phyloP scores from a whole-genome alignment of 2,329 filamentous ascomycete species.

The Bisporella sp. region DNA sequence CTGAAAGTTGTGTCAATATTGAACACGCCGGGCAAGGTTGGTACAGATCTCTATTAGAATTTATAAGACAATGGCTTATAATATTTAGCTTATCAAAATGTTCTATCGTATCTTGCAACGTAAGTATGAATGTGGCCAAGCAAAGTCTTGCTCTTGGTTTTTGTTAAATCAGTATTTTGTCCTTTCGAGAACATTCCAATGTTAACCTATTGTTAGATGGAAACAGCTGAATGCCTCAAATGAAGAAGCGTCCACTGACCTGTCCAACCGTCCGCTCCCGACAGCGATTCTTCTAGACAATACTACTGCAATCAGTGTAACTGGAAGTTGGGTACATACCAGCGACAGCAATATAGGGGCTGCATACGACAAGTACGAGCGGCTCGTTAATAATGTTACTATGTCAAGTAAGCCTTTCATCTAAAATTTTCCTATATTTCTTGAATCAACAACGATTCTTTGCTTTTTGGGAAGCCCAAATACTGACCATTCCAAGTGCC shows the following conservation, averaged over 20 bases:
- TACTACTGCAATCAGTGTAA: constrained; percentile 51
- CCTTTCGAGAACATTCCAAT: background rate
- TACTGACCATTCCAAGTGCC: constrained; percentile 32
- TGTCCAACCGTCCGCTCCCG: constrained; percentile 47
- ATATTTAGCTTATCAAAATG: constrained; percentile 54
- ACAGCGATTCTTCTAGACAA: constrained; percentile 64
- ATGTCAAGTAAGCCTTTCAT: constrained; percentile 48
- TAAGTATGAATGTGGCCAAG: constrained; percentile 43
- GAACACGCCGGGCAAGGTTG: constrained; percentile 58
- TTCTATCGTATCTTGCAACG: constrained; percentile 49
- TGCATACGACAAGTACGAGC: constrained; percentile 39
- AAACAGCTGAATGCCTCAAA: constrained; percentile 10
- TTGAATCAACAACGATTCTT: no score
- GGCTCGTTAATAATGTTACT: constrained; percentile 69
- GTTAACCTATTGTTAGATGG: background rate
- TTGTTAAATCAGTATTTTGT: no score
- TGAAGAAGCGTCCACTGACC: constrained; percentile 32
- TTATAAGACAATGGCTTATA: background rate
- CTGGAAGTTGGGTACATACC: constrained; percentile 60
- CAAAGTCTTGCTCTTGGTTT: no score
- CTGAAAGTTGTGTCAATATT: constrained; percentile 58
- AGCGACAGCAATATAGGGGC: constrained; percentile 44
- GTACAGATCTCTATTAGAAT: constrained; percentile 7
- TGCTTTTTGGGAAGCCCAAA: no score
- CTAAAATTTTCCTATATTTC: no score